Percentiles rank a stretch among this genome's conserved stretches.
Evolutionary conservation across 2,329 filamentous ascomycete species (phyloP).

Genomic region (Nectriaceae sp.): DNA sequence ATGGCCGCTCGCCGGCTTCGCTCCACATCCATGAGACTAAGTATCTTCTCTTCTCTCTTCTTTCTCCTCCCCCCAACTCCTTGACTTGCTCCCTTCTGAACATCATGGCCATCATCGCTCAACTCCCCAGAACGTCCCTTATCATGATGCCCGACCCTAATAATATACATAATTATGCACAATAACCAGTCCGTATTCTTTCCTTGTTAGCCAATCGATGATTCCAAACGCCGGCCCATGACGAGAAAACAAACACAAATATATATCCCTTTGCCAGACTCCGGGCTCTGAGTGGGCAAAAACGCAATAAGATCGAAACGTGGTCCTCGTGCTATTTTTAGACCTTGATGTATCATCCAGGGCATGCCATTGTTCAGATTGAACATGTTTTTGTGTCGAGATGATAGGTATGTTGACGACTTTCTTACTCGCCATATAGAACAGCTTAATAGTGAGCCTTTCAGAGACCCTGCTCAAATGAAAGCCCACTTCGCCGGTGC

Average conservation of each 20-base stretch:
- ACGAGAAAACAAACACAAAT: conserved; percentile 15
- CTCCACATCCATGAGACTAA: not conserved
- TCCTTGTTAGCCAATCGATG: conserved; percentile 6
- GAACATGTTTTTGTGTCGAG: too few relatives aligned
- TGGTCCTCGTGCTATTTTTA: too few relatives aligned
- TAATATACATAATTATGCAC: conserved; percentile 16
- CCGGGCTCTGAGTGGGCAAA: conserved; percentile 21
- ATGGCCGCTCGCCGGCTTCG: not conserved
- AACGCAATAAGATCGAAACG: too few relatives aligned
- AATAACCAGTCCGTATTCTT: conserved; percentile 13
- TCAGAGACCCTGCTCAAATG: conserved; percentile 26
- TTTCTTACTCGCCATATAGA: too few relatives aligned
- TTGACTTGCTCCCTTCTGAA: not conserved
- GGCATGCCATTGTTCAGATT: too few relatives aligned
- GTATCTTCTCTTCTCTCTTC: not conserved
- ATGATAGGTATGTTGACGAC: too few relatives aligned
- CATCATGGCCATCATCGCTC: not conserved
- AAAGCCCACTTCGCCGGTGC: conserved; percentile 33
- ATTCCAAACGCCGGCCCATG: conserved; percentile 25
- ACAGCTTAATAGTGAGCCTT: too few relatives aligned
- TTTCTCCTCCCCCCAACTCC: not conserved
- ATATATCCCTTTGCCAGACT: conserved; percentile 21
- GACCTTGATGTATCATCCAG: too few relatives aligned
- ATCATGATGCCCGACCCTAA: not conserved
- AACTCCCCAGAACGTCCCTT: not conserved